Evolutionary conservation across 345 rosid species (phyloP).

Genomic region (Citrus inodora): DNA sequence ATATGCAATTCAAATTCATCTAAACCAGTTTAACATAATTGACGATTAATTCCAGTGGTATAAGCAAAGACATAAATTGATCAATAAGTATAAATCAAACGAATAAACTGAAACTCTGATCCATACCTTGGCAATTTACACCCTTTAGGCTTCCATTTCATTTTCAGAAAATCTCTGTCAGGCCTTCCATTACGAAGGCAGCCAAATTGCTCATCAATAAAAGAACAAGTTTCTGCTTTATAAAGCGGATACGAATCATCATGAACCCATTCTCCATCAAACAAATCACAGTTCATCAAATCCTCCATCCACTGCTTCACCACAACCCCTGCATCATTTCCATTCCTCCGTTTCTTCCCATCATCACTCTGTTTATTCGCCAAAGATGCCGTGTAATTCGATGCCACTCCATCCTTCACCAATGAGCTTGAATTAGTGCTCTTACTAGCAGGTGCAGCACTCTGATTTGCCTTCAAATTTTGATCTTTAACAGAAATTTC

Average conservation of each 20-base stretch:
- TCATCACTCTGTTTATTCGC: slow-evolving; percentile 28
- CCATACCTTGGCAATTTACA: slow-evolving; percentile 78
- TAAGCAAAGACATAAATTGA: background rate
- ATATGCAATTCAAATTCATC: slow-evolving; percentile 4
- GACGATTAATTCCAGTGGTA: background rate
- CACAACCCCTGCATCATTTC: slow-evolving; percentile 15
- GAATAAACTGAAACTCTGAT: background rate
- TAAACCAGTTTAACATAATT: background rate
- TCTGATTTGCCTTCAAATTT: slow-evolving; percentile 26
- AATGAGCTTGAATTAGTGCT: slow-evolving; percentile 14
- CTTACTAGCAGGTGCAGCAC: slow-evolving; percentile 18
- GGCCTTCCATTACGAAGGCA: slow-evolving; percentile 81
- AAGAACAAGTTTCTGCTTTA: slow-evolving; percentile 78
- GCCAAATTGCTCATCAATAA: slow-evolving; percentile 79
- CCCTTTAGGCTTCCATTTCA: slow-evolving; percentile 86
- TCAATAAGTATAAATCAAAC: background rate
- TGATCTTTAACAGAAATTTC: slow-evolving; percentile 19
- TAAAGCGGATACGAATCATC: slow-evolving; percentile 94
- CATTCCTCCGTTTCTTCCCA: slow-evolving; percentile 33
- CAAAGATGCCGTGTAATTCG: slow-evolving; percentile 40
- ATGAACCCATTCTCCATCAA: slow-evolving; percentile 81
- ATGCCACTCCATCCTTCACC: slow-evolving; percentile 12
- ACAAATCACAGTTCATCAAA: slow-evolving; percentile 65
- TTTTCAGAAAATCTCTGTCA: slow-evolving; percentile 62
- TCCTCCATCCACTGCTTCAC: slow-evolving; percentile 41